Evolutionary conservation across 1,139 yeast species (phyloP).

Genomic region (Barnettozyma hawaiiensis): DNA sequence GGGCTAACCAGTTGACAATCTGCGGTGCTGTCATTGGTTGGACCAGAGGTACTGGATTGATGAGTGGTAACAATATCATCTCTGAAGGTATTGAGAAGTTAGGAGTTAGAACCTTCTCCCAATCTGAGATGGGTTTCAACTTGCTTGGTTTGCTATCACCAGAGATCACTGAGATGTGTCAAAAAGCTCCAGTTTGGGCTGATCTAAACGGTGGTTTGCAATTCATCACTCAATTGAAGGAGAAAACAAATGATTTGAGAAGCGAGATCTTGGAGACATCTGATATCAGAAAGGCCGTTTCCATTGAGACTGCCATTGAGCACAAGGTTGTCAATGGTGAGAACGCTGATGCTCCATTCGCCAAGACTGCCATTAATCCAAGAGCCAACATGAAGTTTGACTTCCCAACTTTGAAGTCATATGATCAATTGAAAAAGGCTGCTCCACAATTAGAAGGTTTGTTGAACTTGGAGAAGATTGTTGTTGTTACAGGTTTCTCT

Average conservation of each 20-base stretch:
- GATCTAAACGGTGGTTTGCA: constrained; percentile 99
- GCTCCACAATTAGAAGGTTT: constrained; percentile 83
- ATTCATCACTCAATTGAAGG: constrained; percentile 86
- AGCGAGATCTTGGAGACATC: constrained; percentile 77
- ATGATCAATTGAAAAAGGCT: constrained; percentile 62
- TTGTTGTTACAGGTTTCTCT: constrained; percentile 94
- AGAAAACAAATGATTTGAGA: constrained; percentile 76
- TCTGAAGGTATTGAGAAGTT: constrained; percentile 95
- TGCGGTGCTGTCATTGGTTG: constrained; percentile 99
- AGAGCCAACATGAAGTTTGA: constrained; percentile 92
- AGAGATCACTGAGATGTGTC: constrained; percentile 78
- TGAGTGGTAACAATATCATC: constrained; percentile 94
- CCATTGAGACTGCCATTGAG: constrained; percentile 88
- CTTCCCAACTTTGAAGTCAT: constrained; percentile 83
- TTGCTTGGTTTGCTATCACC: constrained; percentile 91
- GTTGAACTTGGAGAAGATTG: constrained; percentile 84
- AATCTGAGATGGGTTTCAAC: constrained; percentile 98
- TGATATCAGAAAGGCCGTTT: constrained; percentile 92
- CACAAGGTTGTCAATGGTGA: constrained; percentile 91
- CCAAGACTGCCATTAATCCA: constrained; percentile 73
- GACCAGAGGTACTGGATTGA: constrained; percentile 99
- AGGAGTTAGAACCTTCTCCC: constrained; percentile 97
- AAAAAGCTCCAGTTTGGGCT: constrained; percentile 92
- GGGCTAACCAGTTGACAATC: constrained; percentile 89
- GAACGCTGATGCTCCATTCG: constrained; percentile 79